Evolutionary conservation across 345 rosid species (phyloP).

Genomic region (Ricinus communis): DNA sequence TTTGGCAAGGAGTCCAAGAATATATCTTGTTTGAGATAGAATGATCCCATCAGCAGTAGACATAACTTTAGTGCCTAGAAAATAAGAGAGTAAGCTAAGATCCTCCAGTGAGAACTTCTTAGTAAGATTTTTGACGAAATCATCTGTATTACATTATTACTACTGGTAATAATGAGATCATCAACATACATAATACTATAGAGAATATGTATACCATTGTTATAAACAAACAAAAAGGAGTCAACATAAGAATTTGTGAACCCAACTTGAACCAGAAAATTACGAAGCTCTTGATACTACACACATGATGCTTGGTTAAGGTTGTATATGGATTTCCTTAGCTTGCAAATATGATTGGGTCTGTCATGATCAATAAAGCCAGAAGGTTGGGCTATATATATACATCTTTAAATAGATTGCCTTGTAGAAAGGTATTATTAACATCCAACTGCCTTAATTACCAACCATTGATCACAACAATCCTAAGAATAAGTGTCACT

Average conservation of each 20-base stretch:
- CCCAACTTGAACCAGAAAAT: not conserved
- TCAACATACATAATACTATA: not conserved
- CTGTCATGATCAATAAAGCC: not conserved
- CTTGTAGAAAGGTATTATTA: no score
- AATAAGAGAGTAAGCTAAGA: not conserved
- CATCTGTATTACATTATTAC: not conserved
- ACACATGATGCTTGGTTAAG: not conserved
- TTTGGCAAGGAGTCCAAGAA: not conserved
- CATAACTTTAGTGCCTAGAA: not conserved
- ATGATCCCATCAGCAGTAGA: not conserved
- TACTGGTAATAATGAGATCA: not conserved
- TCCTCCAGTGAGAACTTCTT: not conserved
- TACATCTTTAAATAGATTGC: no score
- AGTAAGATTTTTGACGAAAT: not conserved
- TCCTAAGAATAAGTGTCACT: no score
- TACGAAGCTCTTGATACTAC: not conserved
- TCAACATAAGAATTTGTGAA: not conserved
- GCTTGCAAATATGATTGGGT: not conserved
- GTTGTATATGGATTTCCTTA: not conserved
- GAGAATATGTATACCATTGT: not conserved
- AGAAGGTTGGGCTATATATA: not conserved
- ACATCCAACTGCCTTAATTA: not conserved
- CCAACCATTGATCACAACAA: not conserved
- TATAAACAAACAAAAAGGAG: not conserved
- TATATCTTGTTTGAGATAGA: not conserved